Base-by-base conservation (phyloP, 768 basidiomycete species). In the Chalciporus chontae region DNA sequence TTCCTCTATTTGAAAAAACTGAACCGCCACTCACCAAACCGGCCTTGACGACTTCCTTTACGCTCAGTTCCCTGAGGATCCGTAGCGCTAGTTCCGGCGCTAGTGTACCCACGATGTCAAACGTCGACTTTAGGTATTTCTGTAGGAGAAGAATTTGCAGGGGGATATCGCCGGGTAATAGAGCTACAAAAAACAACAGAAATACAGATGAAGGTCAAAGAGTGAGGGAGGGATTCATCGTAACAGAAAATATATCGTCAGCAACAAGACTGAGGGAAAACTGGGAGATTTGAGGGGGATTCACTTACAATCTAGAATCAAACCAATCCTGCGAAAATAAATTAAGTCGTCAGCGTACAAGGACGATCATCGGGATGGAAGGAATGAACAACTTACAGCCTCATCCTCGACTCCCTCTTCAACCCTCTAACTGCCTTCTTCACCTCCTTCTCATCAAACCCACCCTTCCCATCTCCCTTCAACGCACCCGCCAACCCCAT, bases 61-160 rank as follows among this genome's bases (percentile, higher is more conserved):
- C 77, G 18, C 71, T 73, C 41, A 85, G 68, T 40, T 73, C 69
- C 57, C 76, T 77, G 23, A 94, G 71, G 36, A 94, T 74, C 40
- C 77, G 76, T 54, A 85, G 74, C 0, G 82, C 78, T 1, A 93
- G 67, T 17, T 84, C 77, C 0, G 83, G 83, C 0, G 85, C 75
- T 15, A 94, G 74, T 40, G 77, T 76, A 7, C 87, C 85, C 26
- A 94, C 71, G 43, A 95, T 76, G 61, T 95, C 93, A 59, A 89
- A 89, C 6, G 89, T 87, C 11, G 87, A 87, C 57, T 77, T 81
- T 31, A 80, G 78, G 57, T 95, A 94, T 66, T 91, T 90, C 66
- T 93, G 81, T 15, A 95, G 78, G 3, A 90, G 79, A 1, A 87
- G 76, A 39, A 94, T 90, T 64, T 93, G 92, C 6, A 89, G 74